Percentiles rank a stretch among this genome's conserved stretches.
These are phyloP conservation scores for Sparassis latifolia DNA, from an alignment of 1,284 basidiomycete genomes.

Conservation along the genomic window DNA sequence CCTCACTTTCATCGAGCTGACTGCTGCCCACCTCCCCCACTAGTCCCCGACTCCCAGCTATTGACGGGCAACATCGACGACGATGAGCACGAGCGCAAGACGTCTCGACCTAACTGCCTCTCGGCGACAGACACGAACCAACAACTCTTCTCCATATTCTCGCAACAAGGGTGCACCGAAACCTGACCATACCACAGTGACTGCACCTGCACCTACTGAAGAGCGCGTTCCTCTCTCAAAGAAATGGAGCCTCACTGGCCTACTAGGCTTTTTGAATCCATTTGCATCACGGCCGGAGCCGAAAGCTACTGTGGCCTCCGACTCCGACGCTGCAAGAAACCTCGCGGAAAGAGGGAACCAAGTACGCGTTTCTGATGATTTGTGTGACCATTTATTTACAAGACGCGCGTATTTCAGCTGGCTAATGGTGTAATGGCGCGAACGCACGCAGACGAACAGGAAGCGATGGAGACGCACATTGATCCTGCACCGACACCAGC, in stretches of 20 bases:
- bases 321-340: too few relatives aligned
- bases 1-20: not conserved
- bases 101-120: conserved; percentile 7
- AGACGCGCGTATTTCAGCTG: too few relatives aligned
- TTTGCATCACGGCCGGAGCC: not conserved
- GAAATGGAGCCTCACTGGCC: conserved; percentile 16
- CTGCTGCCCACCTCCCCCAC: conserved; percentile 4
- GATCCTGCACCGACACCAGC: too few relatives aligned
- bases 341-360: too few relatives aligned
- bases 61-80: not conserved
- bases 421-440: too few relatives aligned
- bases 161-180: conserved; percentile 15
- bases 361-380: too few relatives aligned
- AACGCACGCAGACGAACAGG: too few relatives aligned
- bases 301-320: too few relatives aligned
- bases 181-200: conserved; percentile 7
- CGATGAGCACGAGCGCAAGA: not conserved
- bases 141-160: conserved; percentile 19
- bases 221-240: conserved; percentile 2
- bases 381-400: too few relatives aligned
- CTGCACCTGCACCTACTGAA: not conserved
- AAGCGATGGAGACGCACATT: too few relatives aligned
- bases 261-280: conserved; percentile 19
- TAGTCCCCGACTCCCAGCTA: too few relatives aligned
- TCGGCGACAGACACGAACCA: conserved; percentile 16